Evolutionary conservation across 345 rosid species (phyloP).

Genomic region (Toxicodendron radicans): DNA sequence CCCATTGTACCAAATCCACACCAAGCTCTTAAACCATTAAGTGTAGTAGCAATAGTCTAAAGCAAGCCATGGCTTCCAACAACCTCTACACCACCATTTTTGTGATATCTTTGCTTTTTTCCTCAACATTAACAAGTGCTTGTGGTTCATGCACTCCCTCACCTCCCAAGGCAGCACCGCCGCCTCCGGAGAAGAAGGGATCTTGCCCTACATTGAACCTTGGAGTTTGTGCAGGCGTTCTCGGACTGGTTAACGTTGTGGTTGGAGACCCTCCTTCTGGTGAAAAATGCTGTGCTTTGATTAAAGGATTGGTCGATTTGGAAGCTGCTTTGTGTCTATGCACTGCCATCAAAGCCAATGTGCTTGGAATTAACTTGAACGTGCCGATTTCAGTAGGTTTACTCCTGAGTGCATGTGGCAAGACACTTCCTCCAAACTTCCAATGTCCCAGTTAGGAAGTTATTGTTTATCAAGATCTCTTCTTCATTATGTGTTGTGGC

Average conservation of each 20-base stretch:
- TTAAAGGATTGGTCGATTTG: slow-evolving; percentile 41
- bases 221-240: slow-evolving; percentile 50
- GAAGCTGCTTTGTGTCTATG: slow-evolving; percentile 68
- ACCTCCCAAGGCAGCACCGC: no score
- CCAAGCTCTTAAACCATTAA: background rate
- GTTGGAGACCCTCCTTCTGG: slow-evolving; percentile 38
- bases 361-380: slow-evolving; percentile 50
- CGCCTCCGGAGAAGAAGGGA: background rate
- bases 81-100: slow-evolving; percentile 25
- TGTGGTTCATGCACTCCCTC: slow-evolving; percentile 29
- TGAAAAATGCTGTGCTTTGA: slow-evolving; percentile 49
- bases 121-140: slow-evolving; percentile 30
- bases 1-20: background rate
- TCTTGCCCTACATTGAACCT: slow-evolving; percentile 53
- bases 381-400: slow-evolving; percentile 40
- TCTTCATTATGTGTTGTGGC: background rate
- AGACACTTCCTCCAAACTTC: slow-evolving; percentile 50
- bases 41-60: no score
- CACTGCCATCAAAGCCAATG: slow-evolving; percentile 56
- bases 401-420: slow-evolving; percentile 43
- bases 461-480: background rate
- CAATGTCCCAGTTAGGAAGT: slow-evolving; percentile 30
- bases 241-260: slow-evolving; percentile 35
- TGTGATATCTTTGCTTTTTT: slow-evolving; percentile 36
- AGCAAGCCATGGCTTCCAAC: slow-evolving; percentile 42